Percentiles rank a stretch among this genome's conserved stretches.
phyloP scores from a whole-genome alignment of 176 grass and related monocot species.

The Poa pratensis region DNA sequence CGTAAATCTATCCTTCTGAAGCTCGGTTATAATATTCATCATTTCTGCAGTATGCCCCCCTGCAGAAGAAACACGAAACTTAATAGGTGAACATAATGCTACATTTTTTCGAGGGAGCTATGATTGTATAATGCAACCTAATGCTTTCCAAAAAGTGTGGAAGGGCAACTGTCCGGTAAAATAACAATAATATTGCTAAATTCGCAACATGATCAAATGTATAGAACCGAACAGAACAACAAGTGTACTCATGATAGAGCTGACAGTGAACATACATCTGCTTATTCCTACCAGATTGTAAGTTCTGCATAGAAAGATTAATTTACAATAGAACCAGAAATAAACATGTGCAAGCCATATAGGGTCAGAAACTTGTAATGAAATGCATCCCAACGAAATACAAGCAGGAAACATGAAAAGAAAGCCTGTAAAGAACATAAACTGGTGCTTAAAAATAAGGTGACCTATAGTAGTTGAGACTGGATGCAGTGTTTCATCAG shows the following conservation, averaged over 20 bases:
- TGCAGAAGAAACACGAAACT: slow-evolving; percentile 36
- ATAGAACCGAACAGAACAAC: neutral
- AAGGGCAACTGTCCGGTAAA: neutral
- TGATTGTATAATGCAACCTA: slow-evolving; percentile 19
- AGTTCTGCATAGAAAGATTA: neutral
- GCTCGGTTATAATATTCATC: slow-evolving; percentile 71
- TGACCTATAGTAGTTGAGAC: neutral
- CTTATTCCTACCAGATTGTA: neutral
- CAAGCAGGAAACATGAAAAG: neutral
- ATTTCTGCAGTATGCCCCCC: slow-evolving; percentile 95
- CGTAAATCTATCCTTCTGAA: slow-evolving; percentile 81
- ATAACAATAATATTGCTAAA: neutral
- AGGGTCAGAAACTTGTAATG: neutral
- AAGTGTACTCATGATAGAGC: neutral
- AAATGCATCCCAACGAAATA: neutral
- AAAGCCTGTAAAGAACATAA: neutral
- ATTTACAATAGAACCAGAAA: neutral
- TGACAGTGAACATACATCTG: neutral
- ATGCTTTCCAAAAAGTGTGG: slow-evolving; percentile 12
- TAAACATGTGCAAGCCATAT: neutral
- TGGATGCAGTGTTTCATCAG: neutral
- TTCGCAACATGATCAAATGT: neutral
- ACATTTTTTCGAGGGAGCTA: neutral
- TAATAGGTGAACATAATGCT: slow-evolving; percentile 17
- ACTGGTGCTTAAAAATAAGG: slow-evolving; percentile 2